Evolutionary conservation across 2,329 filamentous ascomycete species (phyloP).

Genomic region (Trichoderma lentiforme): DNA sequence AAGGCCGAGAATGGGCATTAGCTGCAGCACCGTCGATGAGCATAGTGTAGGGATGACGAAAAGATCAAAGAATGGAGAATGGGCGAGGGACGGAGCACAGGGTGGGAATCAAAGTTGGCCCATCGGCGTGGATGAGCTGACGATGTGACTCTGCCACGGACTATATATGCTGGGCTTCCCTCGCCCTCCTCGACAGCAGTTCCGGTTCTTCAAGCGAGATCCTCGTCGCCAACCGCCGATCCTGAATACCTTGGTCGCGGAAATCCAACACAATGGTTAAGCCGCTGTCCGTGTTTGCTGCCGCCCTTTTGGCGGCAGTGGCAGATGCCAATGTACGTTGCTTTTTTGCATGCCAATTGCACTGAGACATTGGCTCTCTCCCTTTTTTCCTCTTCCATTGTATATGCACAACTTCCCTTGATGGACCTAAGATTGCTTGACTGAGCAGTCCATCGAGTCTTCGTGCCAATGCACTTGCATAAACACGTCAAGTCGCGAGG

Average conservation of each 20-base stretch:
- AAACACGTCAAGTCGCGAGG: conserved; percentile 1
- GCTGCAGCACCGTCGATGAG: conserved; percentile 9
- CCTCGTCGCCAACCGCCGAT: conserved; percentile 15
- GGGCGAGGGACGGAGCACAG: background rate
- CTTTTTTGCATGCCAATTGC: background rate
- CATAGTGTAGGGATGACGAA: conserved; percentile 3
- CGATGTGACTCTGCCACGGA: conserved; percentile 3
- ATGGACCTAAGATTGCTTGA: background rate
- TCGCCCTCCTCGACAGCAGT: background rate
- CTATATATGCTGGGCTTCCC: conserved; percentile 13
- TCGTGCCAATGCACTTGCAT: background rate
- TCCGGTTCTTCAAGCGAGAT: conserved; percentile 7
- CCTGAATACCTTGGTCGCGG: conserved; percentile 14
- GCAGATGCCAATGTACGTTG: conserved; percentile 26
- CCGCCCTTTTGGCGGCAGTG: conserved; percentile 31
- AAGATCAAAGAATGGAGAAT: background rate
- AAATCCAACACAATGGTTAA: conserved; percentile 31
- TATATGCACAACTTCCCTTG: background rate
- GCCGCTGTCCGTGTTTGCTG: conserved; percentile 31
- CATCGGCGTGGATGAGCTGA: background rate
- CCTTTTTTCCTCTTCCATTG: background rate
- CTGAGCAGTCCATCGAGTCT: background rate
- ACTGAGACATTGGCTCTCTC: conserved; percentile 7
- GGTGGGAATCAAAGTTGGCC: background rate
- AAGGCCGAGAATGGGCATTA: conserved; percentile 8